A percentile compares a stretch with the other conserved stretches of the same genome.
Conservation (phyloP, 139 green algal species). For the Chloropicon primus region DNA sequence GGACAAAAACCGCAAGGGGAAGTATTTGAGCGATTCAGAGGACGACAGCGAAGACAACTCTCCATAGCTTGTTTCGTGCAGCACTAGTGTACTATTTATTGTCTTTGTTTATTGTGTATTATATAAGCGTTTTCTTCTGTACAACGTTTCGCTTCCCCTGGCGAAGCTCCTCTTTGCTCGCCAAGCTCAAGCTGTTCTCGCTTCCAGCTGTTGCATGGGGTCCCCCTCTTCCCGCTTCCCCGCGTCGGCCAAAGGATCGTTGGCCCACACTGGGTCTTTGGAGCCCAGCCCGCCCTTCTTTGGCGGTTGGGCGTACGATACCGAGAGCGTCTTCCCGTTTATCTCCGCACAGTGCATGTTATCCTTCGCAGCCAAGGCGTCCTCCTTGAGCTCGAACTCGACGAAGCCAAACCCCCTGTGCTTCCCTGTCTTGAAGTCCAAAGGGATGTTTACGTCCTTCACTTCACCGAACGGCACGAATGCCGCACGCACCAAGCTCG, state of each 20-base stretch:
- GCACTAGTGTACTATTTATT: too few species aligned
- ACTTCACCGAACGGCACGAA: constrained; percentile 97
- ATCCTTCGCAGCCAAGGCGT: constrained; percentile 80
- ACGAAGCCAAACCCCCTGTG: constrained; percentile 92
- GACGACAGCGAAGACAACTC: too few species aligned
- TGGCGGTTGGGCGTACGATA: neutral
- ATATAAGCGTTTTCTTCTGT: too few species aligned
- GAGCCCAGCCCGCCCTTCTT: neutral
- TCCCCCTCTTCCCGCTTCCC: too few species aligned
- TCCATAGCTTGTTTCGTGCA: too few species aligned
- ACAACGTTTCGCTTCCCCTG: too few species aligned
- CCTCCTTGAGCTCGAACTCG: constrained; percentile 76
- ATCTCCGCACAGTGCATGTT: constrained; percentile 94
- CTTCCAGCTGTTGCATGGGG: neutral
- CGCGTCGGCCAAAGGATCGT: too few species aligned
- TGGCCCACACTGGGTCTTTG: neutral
- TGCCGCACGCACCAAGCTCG: constrained; percentile 70
- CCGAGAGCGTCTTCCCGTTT: constrained; percentile 19
- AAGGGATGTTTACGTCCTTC: constrained; percentile 85
- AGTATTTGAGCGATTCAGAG: too few species aligned
- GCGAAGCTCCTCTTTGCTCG: too few species aligned
- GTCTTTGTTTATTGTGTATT: too few species aligned
- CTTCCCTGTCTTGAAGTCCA: constrained; percentile 42
- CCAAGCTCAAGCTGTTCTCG: neutral
- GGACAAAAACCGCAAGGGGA: too few species aligned